Conservation (phyloP, 176 grass and related monocot genomes). For the Hyparrhenia diplandra region DNA sequence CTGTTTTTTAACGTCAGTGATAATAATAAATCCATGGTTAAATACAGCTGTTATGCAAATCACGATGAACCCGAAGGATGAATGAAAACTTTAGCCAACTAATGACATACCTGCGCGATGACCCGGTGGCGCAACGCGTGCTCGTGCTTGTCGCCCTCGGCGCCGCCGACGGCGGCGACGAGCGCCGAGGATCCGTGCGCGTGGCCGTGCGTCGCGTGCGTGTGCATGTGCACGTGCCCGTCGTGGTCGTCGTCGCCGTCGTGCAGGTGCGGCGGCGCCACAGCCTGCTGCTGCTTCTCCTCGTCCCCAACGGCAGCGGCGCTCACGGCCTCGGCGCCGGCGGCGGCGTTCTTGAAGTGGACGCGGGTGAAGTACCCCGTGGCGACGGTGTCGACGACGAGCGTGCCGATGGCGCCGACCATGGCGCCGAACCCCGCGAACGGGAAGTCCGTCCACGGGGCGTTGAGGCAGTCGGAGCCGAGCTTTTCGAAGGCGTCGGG, state of each 20-base stretch:
- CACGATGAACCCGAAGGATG: background rate
- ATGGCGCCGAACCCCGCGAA: conserved; percentile 63
- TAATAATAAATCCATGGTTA: background rate
- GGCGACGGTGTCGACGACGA: conserved; percentile 58
- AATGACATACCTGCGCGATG: conserved; percentile 60
- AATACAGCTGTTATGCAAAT: background rate
- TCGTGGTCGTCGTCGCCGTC: background rate
- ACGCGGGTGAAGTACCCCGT: conserved; percentile 52
- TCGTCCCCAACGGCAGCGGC: background rate
- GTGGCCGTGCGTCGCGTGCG: conserved; percentile 53
- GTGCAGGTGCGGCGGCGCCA: background rate
- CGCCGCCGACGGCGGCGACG: conserved; percentile 20
- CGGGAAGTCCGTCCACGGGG: conserved; percentile 41
- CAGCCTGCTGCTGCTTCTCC: conserved; percentile 22
- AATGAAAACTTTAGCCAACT: background rate
- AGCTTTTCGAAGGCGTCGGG: conserved; percentile 51
- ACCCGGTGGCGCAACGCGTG: conserved; percentile 39
- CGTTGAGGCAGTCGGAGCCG: conserved; percentile 13
- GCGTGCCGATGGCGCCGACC: conserved; percentile 57
- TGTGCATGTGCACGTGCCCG: conserved; percentile 31
- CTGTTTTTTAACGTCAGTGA: background rate
- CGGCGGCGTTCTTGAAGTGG: background rate
- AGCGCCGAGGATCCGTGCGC: conserved; percentile 40
- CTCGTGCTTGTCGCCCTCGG: conserved; percentile 22
- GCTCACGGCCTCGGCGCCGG: background rate